Base-by-base conservation (phyloP, 179 eudicot species). In the Heliamphora pulchella region DNA sequence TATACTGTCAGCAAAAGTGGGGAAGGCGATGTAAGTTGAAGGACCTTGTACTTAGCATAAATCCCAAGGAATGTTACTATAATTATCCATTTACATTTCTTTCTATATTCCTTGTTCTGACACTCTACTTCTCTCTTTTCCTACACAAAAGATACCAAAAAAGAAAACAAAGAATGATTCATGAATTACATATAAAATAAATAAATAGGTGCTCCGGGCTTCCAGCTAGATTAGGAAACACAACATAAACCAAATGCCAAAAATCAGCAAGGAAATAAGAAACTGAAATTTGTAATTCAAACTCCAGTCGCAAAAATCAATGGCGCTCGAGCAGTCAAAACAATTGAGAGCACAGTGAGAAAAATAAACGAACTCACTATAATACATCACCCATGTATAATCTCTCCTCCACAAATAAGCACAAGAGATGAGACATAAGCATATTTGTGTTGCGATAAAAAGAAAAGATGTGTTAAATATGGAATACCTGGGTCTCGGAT, bases 401-500 rank as follows among this genome's bases (percentile, higher is more conserved):
- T 22, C 2, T 18, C 41, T 7, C 5, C 2, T 64, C 68, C 39
- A 63, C 41, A 63, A 17, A 64, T 43, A 20, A 20, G 20, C 5
- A 18, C 71, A 22, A 6, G 6, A 4, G 8, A 51, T 8, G 8
- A 51, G 8, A 51, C 54, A 51, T 51, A 4, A 4, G 8, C 54
- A 51, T 51, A 51, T 8, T 51, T 51, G 54, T 51, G 6, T 51
- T 4, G 2, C 31, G 3, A 67, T 67, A 67, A 3, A 41, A 1
- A 22, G 6, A 2, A 22, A 46, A 2, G 9, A 8, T 8, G 54
- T 3, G 31, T 1, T 69, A 18, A 8, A 48, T 20, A 22, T 51
- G 17, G 57, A 53, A 4, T 72, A 72, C 76, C 76, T 72, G 76
- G 51, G 20, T 72, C 41, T 50, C 14, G 14, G 76, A 50, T 72